Percentiles rank a stretch among this genome's conserved stretches.
Conservation (phyloP, 78 protist species). For the Monocercomonoides exilis region DNA sequence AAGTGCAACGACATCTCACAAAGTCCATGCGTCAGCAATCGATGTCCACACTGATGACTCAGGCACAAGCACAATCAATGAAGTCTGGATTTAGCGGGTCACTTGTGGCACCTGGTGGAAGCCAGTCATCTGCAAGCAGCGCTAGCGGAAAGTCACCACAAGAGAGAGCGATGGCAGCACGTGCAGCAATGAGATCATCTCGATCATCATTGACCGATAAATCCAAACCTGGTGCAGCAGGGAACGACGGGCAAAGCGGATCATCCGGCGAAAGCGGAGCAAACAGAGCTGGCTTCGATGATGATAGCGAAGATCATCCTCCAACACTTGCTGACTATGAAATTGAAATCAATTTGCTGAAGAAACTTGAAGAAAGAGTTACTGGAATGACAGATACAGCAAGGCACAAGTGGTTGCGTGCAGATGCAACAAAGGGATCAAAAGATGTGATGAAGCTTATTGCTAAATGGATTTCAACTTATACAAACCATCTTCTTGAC, state of each 20-base stretch:
- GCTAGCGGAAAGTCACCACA: background rate
- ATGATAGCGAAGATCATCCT: background rate
- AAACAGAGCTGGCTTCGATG: too few species aligned
- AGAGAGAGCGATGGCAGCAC: background rate
- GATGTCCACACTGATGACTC: background rate
- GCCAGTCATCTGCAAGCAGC: too few species aligned
- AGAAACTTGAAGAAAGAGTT: background rate
- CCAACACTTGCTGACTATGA: constrained; percentile 18
- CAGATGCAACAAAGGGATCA: constrained; percentile 44
- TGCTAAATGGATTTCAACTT: constrained; percentile 36
- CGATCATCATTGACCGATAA: too few species aligned
- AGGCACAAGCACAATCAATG: background rate
- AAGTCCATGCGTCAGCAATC: background rate
- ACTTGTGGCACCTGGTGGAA: too few species aligned
- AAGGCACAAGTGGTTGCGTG: constrained; percentile 31
- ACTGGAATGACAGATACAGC: background rate
- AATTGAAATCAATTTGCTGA: background rate
- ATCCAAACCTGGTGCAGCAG: too few species aligned
- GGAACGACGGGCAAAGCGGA: too few species aligned
- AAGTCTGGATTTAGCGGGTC: too few species aligned
- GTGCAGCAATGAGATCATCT: too few species aligned
- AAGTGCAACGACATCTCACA: background rate
- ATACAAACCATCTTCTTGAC: constrained; percentile 17
- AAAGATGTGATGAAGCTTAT: constrained; percentile 7
- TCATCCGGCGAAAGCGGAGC: too few species aligned